Conservation (phyloP, 2,329 filamentous ascomycete genomes). For the Alternaria sp. region DNA sequence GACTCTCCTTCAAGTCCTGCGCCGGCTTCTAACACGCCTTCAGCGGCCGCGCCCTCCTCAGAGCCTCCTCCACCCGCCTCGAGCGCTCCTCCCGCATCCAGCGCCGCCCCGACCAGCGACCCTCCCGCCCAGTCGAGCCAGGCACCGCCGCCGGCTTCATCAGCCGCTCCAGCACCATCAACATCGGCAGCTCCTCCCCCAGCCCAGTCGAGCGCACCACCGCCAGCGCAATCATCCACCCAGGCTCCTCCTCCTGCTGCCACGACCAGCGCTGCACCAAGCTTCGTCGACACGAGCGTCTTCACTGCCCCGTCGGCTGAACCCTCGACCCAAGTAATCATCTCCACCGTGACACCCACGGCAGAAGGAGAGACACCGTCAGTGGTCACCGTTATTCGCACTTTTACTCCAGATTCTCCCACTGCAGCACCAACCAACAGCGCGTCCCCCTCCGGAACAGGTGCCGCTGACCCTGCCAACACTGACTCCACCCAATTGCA, state of each 20-base stretch:
- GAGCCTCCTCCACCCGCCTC: slow-evolving; percentile 15
- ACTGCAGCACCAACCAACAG: slow-evolving; percentile 8
- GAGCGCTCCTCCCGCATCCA: slow-evolving; percentile 10
- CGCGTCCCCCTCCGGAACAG: slow-evolving; percentile 3
- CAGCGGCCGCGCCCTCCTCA: slow-evolving; percentile 16
- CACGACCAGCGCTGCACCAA: not conserved
- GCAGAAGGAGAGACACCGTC: slow-evolving; percentile 25
- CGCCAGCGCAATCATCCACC: slow-evolving; percentile 16
- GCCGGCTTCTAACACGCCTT: slow-evolving; percentile 23
- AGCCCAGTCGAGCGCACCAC: slow-evolving; percentile 12
- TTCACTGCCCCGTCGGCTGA: slow-evolving; percentile 33
- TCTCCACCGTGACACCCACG: slow-evolving; percentile 31
- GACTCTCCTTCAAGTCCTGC: slow-evolving; percentile 19
- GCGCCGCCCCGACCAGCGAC: slow-evolving; percentile 19
- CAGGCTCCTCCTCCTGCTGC: not conserved
- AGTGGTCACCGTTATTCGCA: slow-evolving; percentile 23
- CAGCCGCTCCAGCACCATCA: slow-evolving; percentile 1
- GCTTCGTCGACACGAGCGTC: slow-evolving; percentile 18
- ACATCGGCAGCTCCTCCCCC: slow-evolving; percentile 19
- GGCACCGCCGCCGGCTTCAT: slow-evolving; percentile 4
- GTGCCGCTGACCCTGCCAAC: slow-evolving; percentile 12
- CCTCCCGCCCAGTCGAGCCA: slow-evolving; percentile 15
- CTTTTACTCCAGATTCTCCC: slow-evolving; percentile 15
- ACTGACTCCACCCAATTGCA: slow-evolving; percentile 16
- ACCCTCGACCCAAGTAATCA: slow-evolving; percentile 22